Percentiles rank a stretch among this genome's conserved stretches.
Evolutionary conservation across 2,329 filamentous ascomycete species (phyloP).

Genomic region (Cadophora sp.): DNA sequence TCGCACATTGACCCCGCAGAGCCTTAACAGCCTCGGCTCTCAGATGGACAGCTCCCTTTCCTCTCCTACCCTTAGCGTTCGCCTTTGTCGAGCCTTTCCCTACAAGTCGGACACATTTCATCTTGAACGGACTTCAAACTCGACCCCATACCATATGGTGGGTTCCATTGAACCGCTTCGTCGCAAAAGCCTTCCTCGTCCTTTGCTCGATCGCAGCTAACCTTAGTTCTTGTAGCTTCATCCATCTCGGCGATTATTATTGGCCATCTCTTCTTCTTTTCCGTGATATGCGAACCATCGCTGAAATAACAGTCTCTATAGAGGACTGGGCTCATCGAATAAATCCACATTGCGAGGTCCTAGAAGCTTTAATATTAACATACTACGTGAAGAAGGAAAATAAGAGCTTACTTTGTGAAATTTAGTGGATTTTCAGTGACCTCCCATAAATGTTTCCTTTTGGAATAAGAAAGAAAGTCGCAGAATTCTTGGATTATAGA

Average conservation of each 20-base stretch:
- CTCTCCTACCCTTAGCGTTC: no score
- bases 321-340: background rate
- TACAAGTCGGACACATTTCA: no score
- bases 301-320: background rate
- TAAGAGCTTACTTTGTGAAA: background rate
- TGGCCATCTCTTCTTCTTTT: no score
- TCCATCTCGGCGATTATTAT: no score
- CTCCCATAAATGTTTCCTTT: background rate
- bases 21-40: background rate
- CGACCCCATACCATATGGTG: no score
- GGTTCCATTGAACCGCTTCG: no score
- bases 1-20: background rate
- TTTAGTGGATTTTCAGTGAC: background rate
- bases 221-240: no score
- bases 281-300: background rate
- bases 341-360: background rate
- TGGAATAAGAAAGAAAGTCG: background rate
- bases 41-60: background rate
- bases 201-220: no score
- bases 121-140: no score
- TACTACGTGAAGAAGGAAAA: background rate
- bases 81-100: no score
- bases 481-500: background rate
- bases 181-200: no score
- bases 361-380: background rate